Conservation (phyloP, 176 grass and related monocot genomes). For the Hyparrhenia diplandra region DNA sequence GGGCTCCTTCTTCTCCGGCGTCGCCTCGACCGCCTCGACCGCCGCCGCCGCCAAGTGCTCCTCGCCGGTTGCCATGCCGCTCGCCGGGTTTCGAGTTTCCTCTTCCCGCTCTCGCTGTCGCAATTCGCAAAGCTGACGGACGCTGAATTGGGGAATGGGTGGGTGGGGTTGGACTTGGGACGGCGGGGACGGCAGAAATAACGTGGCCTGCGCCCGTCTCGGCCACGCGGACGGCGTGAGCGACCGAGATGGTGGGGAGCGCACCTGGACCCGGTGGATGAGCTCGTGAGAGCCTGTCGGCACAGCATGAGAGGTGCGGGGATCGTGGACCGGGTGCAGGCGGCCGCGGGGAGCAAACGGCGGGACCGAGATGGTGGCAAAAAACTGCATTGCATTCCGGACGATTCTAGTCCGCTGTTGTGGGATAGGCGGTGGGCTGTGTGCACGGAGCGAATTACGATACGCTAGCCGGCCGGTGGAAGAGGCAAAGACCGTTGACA, state of each 20-base stretch:
- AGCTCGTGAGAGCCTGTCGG: accelerated
- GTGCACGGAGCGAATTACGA: background rate
- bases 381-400: constrained; percentile 15
- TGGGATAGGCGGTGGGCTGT: background rate
- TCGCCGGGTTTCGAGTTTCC: constrained; percentile 42
- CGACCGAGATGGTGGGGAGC: accelerated
- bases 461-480: background rate
- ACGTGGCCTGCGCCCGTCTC: background rate
- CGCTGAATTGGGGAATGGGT: constrained; percentile 18
- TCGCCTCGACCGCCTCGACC: constrained; percentile 21
- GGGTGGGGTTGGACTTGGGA: background rate
- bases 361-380: constrained; percentile 21
- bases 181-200: constrained; percentile 27
- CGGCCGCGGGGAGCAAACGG: background rate
- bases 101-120: constrained; percentile 48
- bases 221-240: constrained; percentile 34
- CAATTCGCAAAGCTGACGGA: background rate
- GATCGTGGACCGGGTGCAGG: background rate
- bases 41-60: constrained; percentile 16
- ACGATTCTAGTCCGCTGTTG: constrained; percentile 20
- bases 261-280: background rate
- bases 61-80: constrained; percentile 31
- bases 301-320: background rate
- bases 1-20: constrained; percentile 10
- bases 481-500: background rate